These are phyloP conservation scores for Phyllosticta citribraziliensis DNA, from an alignment of 2,329 filamentous ascomycete species.

Conservation along the genomic window DNA sequence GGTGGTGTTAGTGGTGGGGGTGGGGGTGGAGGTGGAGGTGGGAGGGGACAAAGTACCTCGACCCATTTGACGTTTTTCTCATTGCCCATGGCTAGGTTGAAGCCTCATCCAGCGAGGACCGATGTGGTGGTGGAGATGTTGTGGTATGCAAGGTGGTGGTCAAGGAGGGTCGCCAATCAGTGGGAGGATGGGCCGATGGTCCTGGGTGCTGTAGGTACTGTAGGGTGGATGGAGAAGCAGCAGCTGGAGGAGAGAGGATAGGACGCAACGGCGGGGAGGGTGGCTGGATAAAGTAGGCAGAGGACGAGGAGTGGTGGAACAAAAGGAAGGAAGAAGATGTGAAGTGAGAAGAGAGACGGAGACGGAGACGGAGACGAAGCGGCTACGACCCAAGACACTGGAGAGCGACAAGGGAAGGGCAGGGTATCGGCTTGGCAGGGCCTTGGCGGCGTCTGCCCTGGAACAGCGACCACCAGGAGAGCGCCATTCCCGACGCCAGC, in stretches of 20 bases:
- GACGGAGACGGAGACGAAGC: not conserved
- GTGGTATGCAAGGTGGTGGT: not conserved
- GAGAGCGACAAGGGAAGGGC: no score
- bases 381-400: no score
- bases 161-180: not conserved
- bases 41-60: slow-evolving; percentile 22
- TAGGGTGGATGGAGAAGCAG: no score
- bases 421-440: not conserved
- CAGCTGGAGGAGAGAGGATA: no score
- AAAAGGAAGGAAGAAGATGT: not conserved
- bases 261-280: not conserved
- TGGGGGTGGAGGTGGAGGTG: not conserved
- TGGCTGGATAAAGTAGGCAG: not conserved
- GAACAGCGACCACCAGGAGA: no score
- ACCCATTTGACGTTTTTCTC: slow-evolving; percentile 33
- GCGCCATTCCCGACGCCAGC: no score
- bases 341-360: not conserved
- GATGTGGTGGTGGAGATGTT: not conserved
- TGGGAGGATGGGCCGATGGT: not conserved
- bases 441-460: not conserved
- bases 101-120: slow-evolving; percentile 5
- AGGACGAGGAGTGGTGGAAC: not conserved
- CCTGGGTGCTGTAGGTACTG: no score
- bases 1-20: not conserved
- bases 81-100: slow-evolving; percentile 15